Percentiles rank a stretch among this genome's conserved stretches.
Evolutionary conservation across 2,329 filamentous ascomycete genomes (phyloP).

Genomic region (Periconia sp.): DNA sequence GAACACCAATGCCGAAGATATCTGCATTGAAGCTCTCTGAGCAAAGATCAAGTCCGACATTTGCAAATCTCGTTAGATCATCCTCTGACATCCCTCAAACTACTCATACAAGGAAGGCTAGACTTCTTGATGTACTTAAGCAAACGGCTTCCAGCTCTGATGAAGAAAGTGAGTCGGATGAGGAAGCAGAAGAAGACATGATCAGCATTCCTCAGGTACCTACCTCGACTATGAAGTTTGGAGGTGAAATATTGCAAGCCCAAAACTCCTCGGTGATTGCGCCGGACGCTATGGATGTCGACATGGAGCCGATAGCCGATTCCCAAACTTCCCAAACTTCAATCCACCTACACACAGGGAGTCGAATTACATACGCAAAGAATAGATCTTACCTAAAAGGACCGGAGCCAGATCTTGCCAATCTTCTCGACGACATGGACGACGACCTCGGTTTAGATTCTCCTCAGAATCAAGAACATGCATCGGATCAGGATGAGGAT

Average conservation of each 20-base stretch:
- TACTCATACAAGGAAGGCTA: constrained; percentile 24
- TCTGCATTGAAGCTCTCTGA: constrained; percentile 33
- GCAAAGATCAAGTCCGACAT: constrained; percentile 19
- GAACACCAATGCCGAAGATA: constrained; percentile 36
- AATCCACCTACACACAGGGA: constrained; percentile 24
- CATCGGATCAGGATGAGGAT: constrained; percentile 49
- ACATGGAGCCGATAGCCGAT: constrained; percentile 15
- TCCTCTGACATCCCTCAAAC: constrained; percentile 35
- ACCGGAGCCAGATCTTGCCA: constrained; percentile 42
- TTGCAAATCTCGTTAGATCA: constrained; percentile 29
- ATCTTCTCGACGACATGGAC: constrained; percentile 39
- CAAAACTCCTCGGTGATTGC: neutral
- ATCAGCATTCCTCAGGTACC: neutral
- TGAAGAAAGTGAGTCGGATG: constrained; percentile 27
- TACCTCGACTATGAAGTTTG: neutral
- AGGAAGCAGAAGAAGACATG: constrained; percentile 16
- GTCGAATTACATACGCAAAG: constrained; percentile 61
- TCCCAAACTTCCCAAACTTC: constrained; percentile 32
- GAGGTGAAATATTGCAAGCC: neutral
- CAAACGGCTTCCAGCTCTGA: constrained; percentile 24
- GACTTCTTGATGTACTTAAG: constrained; percentile 37
- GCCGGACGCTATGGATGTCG: constrained; percentile 22
- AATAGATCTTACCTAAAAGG: constrained; percentile 63
- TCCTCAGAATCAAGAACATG: constrained; percentile 26
- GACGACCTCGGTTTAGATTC: constrained; percentile 22